Evolutionary conservation across 257 asterid genomes (phyloP).

Genomic region (Henckelia pumila): DNA sequence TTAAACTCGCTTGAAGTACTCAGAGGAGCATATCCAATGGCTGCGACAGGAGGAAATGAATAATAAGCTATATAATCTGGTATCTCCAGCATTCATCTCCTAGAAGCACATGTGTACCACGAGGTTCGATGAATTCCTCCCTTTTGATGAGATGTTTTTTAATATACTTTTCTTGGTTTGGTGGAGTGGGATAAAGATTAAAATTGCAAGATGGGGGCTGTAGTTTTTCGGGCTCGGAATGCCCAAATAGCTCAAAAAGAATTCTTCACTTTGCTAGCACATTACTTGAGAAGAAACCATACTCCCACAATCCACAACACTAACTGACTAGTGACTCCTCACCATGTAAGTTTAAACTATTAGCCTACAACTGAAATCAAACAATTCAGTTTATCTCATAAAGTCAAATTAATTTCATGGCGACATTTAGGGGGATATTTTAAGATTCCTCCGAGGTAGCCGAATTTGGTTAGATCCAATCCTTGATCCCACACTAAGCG

Average conservation of each 20-base stretch:
- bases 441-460: neutral
- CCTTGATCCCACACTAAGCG: neutral
- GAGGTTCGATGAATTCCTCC: conserved; percentile 42
- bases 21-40: conserved; percentile 56
- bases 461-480: neutral
- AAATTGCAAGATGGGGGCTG: neutral
- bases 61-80: conserved; percentile 79
- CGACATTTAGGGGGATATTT: neutral
- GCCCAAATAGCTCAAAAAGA: neutral
- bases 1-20: conserved; percentile 40
- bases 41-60: conserved; percentile 91
- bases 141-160: neutral
- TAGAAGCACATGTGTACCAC: conserved; percentile 79
- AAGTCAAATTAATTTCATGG: neutral
- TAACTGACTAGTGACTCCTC: neutral
- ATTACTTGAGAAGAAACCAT: neutral
- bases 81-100: conserved; percentile 60
- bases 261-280: neutral
- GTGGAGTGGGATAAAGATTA: neutral
- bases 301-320: neutral
- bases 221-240: neutral
- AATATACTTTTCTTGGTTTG: neutral
- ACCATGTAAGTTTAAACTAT: neutral
- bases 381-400: no score
- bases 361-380: no score